phyloP scores from a whole-genome alignment of 2,329 filamentous ascomycete species.

The Calonectria hongkongensis region DNA sequence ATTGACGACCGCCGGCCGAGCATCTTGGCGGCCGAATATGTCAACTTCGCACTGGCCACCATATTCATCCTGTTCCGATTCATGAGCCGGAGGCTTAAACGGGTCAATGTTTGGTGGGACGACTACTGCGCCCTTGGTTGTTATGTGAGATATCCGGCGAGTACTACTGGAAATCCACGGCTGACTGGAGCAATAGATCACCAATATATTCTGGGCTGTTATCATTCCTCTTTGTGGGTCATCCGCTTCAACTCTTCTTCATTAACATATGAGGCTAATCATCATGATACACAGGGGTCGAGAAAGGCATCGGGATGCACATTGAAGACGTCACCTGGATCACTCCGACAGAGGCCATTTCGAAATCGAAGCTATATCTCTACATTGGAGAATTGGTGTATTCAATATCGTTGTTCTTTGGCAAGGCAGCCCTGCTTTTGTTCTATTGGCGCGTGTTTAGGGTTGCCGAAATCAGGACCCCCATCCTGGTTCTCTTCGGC shows the following conservation, averaged over 20 bases:
- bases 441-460: slow-evolving; percentile 60
- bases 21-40: slow-evolving; percentile 45
- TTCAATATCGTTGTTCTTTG: slow-evolving; percentile 55
- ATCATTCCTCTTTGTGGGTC: slow-evolving; percentile 46
- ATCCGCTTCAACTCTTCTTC: not conserved
- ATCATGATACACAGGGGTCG: slow-evolving; percentile 38
- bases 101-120: slow-evolving; percentile 50
- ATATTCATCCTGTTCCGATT: slow-evolving; percentile 45
- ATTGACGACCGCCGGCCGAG: slow-evolving; percentile 35
- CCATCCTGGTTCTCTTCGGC: slow-evolving; percentile 50
- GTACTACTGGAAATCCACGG: too few relatives aligned
- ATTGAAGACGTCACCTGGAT: slow-evolving; percentile 37
- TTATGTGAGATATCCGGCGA: slow-evolving; percentile 41
- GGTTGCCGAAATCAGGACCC: slow-evolving; percentile 50
- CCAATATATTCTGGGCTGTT: slow-evolving; percentile 42
- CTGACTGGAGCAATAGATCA: slow-evolving; percentile 37
- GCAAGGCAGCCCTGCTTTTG: slow-evolving; percentile 54
- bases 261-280: not conserved
- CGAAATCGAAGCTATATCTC: slow-evolving; percentile 37
- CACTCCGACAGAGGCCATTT: slow-evolving; percentile 36
- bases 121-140: slow-evolving; percentile 47
- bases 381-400: slow-evolving; percentile 56
- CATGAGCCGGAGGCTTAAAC: slow-evolving; percentile 44
- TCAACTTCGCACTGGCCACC: slow-evolving; percentile 49
- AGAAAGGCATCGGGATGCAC: slow-evolving; percentile 48